phyloP scores from a whole-genome alignment of 148 eudicot genomes.

The Cornus suecica region DNA sequence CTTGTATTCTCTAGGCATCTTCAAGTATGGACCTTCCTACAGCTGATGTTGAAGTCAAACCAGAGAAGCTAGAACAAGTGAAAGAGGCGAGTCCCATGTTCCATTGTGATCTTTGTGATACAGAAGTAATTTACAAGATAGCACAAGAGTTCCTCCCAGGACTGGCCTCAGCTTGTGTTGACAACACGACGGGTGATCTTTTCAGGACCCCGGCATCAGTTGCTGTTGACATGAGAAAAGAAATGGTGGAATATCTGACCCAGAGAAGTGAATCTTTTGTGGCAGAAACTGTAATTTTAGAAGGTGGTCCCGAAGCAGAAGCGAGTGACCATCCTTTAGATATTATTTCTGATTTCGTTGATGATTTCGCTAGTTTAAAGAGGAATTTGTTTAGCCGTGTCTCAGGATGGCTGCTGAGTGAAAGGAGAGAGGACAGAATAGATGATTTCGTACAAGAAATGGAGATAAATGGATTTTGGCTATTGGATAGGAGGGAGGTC shows the following conservation, averaged over 20 bases:
- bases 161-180: constrained; percentile 86
- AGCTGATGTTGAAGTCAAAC: constrained; percentile 51
- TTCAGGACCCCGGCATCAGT: constrained; percentile 73
- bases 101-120: constrained; percentile 68
- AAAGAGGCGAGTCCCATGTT: constrained; percentile 43
- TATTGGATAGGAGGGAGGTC: constrained; percentile 70
- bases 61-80: constrained; percentile 54
- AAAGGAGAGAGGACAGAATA: constrained; percentile 77
- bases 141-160: constrained; percentile 76
- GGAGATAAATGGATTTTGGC: constrained; percentile 89
- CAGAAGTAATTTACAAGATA: constrained; percentile 69
- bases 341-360: constrained; percentile 63
- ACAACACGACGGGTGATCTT: constrained; percentile 82
- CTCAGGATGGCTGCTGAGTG: constrained; percentile 86
- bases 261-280: constrained; percentile 75
- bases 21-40: constrained; percentile 51
- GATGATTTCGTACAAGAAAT: constrained; percentile 92
- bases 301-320: constrained; percentile 49
- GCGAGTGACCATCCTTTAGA: constrained; percentile 63
- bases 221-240: constrained; percentile 80
- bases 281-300: constrained; percentile 69
- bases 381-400: constrained; percentile 73
- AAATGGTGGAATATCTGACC: constrained; percentile 72
- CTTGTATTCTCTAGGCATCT: constrained; percentile 7
- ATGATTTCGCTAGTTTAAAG: constrained; percentile 65